Conservation (phyloP, 2,329 filamentous ascomycete species). For the Phoma sp. region DNA sequence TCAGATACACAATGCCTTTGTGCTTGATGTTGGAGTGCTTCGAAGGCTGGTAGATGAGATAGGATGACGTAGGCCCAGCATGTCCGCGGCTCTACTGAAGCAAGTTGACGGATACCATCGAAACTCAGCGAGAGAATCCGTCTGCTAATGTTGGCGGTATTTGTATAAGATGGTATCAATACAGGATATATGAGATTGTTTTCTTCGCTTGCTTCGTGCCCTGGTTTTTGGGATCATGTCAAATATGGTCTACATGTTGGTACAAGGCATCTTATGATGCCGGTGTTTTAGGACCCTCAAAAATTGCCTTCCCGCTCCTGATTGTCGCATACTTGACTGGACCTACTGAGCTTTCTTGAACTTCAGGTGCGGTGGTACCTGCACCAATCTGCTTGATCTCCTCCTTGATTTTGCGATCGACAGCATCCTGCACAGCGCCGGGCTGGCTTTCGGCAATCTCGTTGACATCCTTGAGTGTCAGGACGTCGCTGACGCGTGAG, state of each 20-base stretch:
- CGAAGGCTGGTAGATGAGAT: neutral
- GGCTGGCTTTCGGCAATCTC: slow-evolving; percentile 86
- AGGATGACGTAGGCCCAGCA: slow-evolving; percentile 14
- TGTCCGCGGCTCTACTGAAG: neutral
- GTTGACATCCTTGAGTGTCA: slow-evolving; percentile 80
- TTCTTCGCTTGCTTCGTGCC: neutral
- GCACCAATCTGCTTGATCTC: slow-evolving; percentile 43
- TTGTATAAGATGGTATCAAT: neutral
- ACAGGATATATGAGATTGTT: neutral
- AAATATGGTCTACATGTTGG: slow-evolving; percentile 19
- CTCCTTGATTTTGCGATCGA: slow-evolving; percentile 42
- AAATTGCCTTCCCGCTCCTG: slow-evolving; percentile 37
- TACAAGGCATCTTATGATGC: slow-evolving; percentile 13
- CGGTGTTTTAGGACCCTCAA: slow-evolving; percentile 20
- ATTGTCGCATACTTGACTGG: slow-evolving; percentile 35
- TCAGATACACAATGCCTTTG: slow-evolving; percentile 5
- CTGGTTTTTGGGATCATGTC: neutral
- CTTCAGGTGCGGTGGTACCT: slow-evolving; percentile 25
- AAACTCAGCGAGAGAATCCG: neutral
- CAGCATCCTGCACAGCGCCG: slow-evolving; percentile 68
- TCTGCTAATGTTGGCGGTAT: neutral
- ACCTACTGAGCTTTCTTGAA: slow-evolving; percentile 20
- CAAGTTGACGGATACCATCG: neutral
- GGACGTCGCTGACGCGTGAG: slow-evolving; percentile 75
- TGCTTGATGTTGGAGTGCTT: slow-evolving; percentile 13